Base-by-base conservation (phyloP, 2,329 filamentous ascomycete genomes). In the Emericellopsis cladophorae region DNA sequence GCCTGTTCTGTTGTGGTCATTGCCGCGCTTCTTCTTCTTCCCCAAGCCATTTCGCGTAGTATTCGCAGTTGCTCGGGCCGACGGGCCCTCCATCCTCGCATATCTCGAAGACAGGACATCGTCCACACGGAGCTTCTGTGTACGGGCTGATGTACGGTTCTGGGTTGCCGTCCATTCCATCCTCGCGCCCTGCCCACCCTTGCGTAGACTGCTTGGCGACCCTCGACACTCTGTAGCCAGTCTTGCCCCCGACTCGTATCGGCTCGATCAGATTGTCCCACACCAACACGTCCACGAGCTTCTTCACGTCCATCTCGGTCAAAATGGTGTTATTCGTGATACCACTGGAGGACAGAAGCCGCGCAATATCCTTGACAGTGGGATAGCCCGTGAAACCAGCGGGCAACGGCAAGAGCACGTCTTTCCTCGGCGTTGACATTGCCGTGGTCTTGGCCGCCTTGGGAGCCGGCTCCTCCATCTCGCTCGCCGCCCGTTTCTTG, bases 31-130 rank as follows among this genome's bases (percentile, higher is more conserved):
- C 26, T 12, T 29, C 26, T 12, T 29, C 26, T 29, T 29, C 26
- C 1, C 66, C 72, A 36, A 95, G 61, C 92, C 92, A 98, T 40
- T 80, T 75, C 47, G 84, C 75, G 54, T 94, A 95, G 56, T 98
- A 98, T 41, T 87, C 82, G 60, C 92, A 98, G 39, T 83, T 94
- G 48, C 79, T 82, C 0, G 90, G 86, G 52, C 82, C 93, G 18
- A 98, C 87, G 0, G 88, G 86, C 0, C 90, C 90, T 7, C 87
- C 88, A 45, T 94, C 86, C 48, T 86, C 83, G 57, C 92, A 98
- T 2, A 96, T 71, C 43, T 92, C 83, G 57, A 95, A 95, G 3
- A 95, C 90, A 0, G 92, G 92, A 59, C 92, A 98, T 42, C 79
- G 73, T 2, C 90, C 89, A 59, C 92, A 98, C 1, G 92, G 92